A percentile compares a stretch with the other conserved stretches of the same genome.
Evolutionary conservation across 176 grass and related monocot species (phyloP).

Genomic region (Musa itinerans): DNA sequence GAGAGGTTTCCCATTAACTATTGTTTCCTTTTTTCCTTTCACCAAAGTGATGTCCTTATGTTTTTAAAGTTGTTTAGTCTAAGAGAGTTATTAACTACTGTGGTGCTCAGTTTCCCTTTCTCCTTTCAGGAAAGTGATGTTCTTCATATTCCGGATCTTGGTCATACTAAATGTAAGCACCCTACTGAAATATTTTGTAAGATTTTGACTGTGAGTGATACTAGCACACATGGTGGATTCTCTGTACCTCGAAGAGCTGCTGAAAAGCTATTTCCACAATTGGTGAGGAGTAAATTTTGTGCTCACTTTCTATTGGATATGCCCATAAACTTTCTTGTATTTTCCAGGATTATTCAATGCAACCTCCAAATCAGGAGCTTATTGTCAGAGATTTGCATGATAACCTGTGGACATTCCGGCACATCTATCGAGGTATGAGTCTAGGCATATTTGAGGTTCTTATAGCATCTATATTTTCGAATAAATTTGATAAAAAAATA

Average conservation of each 20-base stretch:
- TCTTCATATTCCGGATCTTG: conserved; percentile 67
- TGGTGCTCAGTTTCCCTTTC: background rate
- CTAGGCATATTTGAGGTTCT: conserved; percentile 10
- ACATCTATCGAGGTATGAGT: conserved; percentile 96
- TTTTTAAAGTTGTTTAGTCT: too few species aligned
- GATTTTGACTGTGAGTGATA: conserved; percentile 85
- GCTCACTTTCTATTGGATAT: background rate
- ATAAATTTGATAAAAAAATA: too few species aligned
- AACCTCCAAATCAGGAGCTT: conserved; percentile 92
- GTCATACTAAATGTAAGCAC: conserved; percentile 77
- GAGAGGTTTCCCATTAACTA: background rate
- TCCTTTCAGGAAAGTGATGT: conserved; percentile 82
- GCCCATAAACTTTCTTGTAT: conserved; percentile 26
- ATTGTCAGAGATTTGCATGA: conserved; percentile 92
- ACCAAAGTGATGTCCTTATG: too few species aligned
- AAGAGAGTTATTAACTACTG: background rate
- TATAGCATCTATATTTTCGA: too few species aligned
- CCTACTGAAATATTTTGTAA: conserved; percentile 93
- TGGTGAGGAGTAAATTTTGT: conserved; percentile 35
- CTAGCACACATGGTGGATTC: conserved; percentile 96
- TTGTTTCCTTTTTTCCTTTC: too few species aligned
- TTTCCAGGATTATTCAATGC: conserved; percentile 81
- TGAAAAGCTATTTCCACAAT: conserved; percentile 88
- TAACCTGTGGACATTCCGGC: conserved; percentile 92
- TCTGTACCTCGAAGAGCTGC: conserved; percentile 84